Base-by-base conservation (phyloP, 2,329 filamentous ascomycete genomes). In the Teratosphaeria destructans region DNA sequence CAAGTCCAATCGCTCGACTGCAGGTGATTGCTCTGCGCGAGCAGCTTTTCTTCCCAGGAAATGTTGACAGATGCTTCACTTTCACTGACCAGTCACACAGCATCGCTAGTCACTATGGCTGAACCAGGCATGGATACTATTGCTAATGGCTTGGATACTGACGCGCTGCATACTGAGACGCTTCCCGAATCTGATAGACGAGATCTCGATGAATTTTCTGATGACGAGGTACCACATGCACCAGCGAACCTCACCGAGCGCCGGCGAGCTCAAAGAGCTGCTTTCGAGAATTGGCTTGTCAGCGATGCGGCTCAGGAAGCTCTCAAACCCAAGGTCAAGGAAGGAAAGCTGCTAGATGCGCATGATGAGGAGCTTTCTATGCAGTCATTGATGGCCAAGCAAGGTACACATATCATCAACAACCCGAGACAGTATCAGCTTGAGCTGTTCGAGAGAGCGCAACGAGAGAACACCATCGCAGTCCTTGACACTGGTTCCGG, bases 401-500 rank as follows among this genome's bases (percentile, higher is more conserved):
- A 83, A 56, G 74, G 76, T 5, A 74, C 74, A 1, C 68, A 74
- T 39, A 89, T 90, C 57, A 91, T 94, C 61, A 82, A 85, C 11
- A 87, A 85, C 57, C 90, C 92, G 0, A 82, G 93, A 55, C 90
- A 96, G 68, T 99, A 97, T 69, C 94, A 99, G 72, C 77, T 89
- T 12, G 93, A 97, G 70, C 81, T 99, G 0, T 97, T 94, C 68
- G 90, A 96, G 72, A 83, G 83, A 63, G 93, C 94, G 3, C 96
- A 94, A 70, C 70, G 82, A 57, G 82, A 86, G 65, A 99, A 99
- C 70, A 88, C 87, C 7, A 95, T 99, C 65, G 92, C 94, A 0
- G 94, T 99, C 0, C 81, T 97, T 1, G 91, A 95, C 68, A 96
- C 93, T n/a, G 90, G 94, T 12, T 91, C 90, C 3, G 94, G 94